Conservation (phyloP, 2,329 filamentous ascomycete genomes). For the Madurella fahalii region DNA sequence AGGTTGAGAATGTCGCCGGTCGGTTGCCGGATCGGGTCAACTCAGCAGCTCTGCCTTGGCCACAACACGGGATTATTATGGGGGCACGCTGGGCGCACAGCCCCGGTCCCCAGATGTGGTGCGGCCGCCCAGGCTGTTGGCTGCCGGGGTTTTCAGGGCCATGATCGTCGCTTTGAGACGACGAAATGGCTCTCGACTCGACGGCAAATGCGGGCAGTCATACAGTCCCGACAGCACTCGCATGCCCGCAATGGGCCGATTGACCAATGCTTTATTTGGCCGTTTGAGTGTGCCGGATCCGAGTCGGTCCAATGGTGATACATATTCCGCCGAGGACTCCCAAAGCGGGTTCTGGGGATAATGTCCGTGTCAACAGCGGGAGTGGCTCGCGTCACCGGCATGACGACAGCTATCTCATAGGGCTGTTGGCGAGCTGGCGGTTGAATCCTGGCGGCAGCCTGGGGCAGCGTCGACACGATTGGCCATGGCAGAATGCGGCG, state of each 20-base stretch:
- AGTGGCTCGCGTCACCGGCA: neutral
- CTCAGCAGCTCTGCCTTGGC: constrained; percentile 3
- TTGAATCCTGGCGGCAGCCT: neutral
- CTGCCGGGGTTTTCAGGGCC: neutral
- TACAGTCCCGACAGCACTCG: too few species aligned
- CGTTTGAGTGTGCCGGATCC: too few species aligned
- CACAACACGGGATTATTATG: constrained; percentile 6
- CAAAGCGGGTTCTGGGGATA: neutral
- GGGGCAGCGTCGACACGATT: constrained; percentile 3
- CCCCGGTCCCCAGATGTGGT: constrained; percentile 12
- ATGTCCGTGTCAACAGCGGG: too few species aligned
- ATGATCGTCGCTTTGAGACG: neutral
- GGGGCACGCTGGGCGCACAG: constrained; percentile 13
- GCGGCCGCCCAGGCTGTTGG: constrained; percentile 19
- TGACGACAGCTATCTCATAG: neutral
- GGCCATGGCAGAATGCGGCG: neutral
- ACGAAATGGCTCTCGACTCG: neutral
- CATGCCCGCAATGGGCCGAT: too few species aligned
- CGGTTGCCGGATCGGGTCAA: constrained; percentile 2
- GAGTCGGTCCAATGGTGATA: neutral
- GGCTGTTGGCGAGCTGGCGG: neutral
- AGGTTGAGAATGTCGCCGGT: constrained; percentile 12
- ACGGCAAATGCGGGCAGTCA: neutral
- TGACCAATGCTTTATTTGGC: neutral
- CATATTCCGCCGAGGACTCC: neutral